phyloP scores from a whole-genome alignment of 148 eudicot genomes.

The Chenopodium album region DNA sequence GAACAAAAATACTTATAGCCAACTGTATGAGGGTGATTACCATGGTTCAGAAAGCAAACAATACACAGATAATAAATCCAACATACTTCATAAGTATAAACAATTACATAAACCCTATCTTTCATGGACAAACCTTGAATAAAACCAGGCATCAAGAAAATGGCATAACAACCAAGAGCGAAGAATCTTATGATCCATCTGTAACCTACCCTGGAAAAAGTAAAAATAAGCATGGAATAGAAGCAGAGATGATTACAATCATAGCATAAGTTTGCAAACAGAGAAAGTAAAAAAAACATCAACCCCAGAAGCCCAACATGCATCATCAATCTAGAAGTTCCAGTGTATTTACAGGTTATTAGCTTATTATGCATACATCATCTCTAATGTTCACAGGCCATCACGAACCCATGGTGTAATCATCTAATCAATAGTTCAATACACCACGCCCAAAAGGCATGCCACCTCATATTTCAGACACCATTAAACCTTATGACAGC shows the following conservation, averaged over 20 bases:
- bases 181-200: conserved; percentile 78
- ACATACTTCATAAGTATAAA: not conserved
- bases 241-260: not conserved
- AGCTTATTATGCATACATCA: not conserved
- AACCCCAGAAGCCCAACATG: not conserved
- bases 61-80: conserved; percentile 1
- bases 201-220: conserved; percentile 83
- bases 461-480: not conserved
- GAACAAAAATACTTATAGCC: conserved; percentile 73
- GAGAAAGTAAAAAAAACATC: not conserved
- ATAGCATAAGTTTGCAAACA: not conserved
- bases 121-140: conserved; percentile 58
- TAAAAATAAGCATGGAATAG: conserved; percentile 34
- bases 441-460: no score
- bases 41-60: not conserved
- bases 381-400: not conserved
- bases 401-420: not conserved
- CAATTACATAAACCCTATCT: not conserved
- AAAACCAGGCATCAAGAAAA: conserved; percentile 92
- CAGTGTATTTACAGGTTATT: not conserved
- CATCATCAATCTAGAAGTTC: not conserved
- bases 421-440: not conserved
- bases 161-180: conserved; percentile 76
- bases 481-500: not conserved
- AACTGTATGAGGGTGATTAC: conserved; percentile 44